Percentiles rank a stretch among this genome's conserved stretches.
phyloP scores from a whole-genome alignment of 345 rosid species.

The Salix udensis region DNA sequence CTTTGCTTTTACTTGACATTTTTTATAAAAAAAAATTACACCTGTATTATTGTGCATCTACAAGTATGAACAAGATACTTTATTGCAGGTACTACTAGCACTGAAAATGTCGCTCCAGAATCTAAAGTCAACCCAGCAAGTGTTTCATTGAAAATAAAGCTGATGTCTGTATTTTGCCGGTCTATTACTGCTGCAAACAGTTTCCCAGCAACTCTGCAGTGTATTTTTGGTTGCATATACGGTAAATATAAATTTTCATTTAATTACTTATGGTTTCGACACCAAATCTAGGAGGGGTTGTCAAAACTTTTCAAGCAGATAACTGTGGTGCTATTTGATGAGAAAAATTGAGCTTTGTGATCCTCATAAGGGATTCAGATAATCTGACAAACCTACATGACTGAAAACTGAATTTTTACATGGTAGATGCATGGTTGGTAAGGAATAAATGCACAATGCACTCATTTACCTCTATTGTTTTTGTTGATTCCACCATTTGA shows the following conservation, averaged over 20 bases:
- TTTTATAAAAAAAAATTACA: no score
- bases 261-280: not conserved
- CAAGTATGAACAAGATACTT: not conserved
- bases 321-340: not conserved
- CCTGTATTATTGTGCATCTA: not conserved
- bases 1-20: no score
- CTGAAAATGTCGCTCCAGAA: slow-evolving; percentile 60
- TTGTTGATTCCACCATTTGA: no score
- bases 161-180: slow-evolving; percentile 74
- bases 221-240: slow-evolving; percentile 91
- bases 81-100: slow-evolving; percentile 55
- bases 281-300: not conserved
- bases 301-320: not conserved
- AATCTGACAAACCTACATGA: not conserved
- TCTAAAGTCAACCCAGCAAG: slow-evolving; percentile 67
- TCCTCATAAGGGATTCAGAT: not conserved
- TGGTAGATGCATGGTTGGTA: no score
- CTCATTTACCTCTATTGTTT: no score
- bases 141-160: slow-evolving; percentile 58
- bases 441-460: no score
- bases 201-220: slow-evolving; percentile 90
- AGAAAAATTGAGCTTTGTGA: not conserved
- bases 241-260: slow-evolving; percentile 40
- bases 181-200: slow-evolving; percentile 84
- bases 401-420: not conserved